Evolutionary conservation across 352 stramenopile genomes (phyloP), one percentile per base, ranked within the genome.

Genomic region (Aphanomyces euteiches): DNA sequence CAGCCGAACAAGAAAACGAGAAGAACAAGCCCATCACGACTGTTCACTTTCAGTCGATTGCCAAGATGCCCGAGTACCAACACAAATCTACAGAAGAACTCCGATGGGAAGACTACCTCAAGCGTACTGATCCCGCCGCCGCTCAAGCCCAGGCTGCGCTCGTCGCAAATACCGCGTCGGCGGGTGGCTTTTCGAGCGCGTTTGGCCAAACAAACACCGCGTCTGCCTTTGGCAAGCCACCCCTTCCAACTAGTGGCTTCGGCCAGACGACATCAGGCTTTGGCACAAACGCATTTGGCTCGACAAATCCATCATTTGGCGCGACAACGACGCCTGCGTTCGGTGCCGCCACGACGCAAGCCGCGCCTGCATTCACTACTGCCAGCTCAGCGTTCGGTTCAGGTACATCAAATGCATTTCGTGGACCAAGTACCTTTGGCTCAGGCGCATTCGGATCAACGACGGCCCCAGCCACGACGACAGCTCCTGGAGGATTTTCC

Each of bases 51-150:
- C 61, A 88, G 15, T 82, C 83, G 28, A 92, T 92, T 73, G 84
- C 78, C 6, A 77, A 80, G 43, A 92, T 92, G 85, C 74, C 66
- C 43, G 77, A 80, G 60, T 92, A 90, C 66, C 56, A 80, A 38
- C 83, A 90, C 80, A 92, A 92, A 72, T 90, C 83, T 8, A 75
- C 73, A 1, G 85, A 92, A 73, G 85, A 92, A 60, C 72, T 92
- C 7, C 83, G 85, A 8, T 90, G 83, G 47, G 85, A 91, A 78
- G 85, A 93, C 41, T 91, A 91, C 47, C 65, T 90, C 56, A 92
- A 92, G 75, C 82, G 82, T 45, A 88, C 79, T 6, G 82, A 92
- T 68, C 82, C 84, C 8, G 76, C 77, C 15, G 75, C 75, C 4
- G 73, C 75, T 1, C 17, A 72, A 12, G 17, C 53, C 6, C 64